Evolutionary conservation across 83 land plant genomes (phyloP), one percentile per base, ranked within the genome.

Genomic region (Isoetes engelmannii): DNA sequence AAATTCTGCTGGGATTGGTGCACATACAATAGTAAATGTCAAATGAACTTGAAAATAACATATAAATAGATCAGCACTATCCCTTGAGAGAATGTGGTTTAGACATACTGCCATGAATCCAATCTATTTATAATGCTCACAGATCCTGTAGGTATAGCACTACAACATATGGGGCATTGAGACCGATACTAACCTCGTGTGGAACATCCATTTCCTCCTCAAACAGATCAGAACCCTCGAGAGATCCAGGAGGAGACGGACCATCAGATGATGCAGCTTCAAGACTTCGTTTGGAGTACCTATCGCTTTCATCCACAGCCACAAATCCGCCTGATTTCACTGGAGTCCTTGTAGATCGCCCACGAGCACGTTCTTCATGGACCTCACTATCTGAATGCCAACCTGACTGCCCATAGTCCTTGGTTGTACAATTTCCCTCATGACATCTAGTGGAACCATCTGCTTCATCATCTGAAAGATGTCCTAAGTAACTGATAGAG

Each of bases 351-450:
- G 21, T 60, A 1, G 57, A 65, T 8, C 7, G 19, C 57, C 12
- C 68, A 44, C 41, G 19, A 0, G 15, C 17, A 0, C 4, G 1
- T 44, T 44, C 59, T 55, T 19, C 37, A 19, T 71, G 18, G 75
- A 86, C 75, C 71, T 93, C 96, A 77, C 84, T 84, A 64, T 94
- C 98, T 8, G 96, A 94, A 48, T 83, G 87, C 87, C 92, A 90
- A 28, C 87, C 92, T 51, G 54, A 51, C 15, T 10, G 15, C 15
- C n/a, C n/a, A 51, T 12, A n/a, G 66, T 60, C 81, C 28, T 69
- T 69, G 46, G 58, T 58, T 49, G 63, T 41, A 21, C 66, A 17
- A 15, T 47, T 48, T 8, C 10, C 69, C 55, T 12, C 17, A 48
- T 45, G 56, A 51, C 61, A 45, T 54, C 47, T 65, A 61, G 12